phyloP scores from a whole-genome alignment of 495 filamentous ascomycete species.

The Trichocladium antarcticum region DNA sequence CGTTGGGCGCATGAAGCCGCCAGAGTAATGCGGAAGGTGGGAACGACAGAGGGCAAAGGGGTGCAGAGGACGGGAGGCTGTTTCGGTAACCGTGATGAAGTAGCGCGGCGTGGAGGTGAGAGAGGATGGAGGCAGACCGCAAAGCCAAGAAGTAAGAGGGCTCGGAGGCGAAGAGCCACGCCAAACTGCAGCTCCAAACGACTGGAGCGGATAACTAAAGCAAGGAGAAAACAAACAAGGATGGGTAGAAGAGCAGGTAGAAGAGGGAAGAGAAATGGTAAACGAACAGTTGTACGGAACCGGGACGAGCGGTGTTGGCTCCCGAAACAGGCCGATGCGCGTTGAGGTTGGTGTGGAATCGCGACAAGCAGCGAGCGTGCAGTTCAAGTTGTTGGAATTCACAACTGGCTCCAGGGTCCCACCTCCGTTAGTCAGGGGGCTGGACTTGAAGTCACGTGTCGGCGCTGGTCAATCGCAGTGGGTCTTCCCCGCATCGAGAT shows the following conservation, averaged over 20 bases:
- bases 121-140: conserved; percentile 13
- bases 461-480: not conserved
- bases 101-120: conserved; percentile 10
- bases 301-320: not conserved
- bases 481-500: too few species aligned
- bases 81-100: conserved; percentile 18
- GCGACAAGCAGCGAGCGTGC: not conserved
- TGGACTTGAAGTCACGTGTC: not conserved
- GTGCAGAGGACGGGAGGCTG: conserved; percentile 1
- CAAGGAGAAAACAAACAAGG: conserved; percentile 11
- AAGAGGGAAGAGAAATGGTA: conserved; percentile 22
- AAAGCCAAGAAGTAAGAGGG: conserved; percentile 3
- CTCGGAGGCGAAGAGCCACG: not conserved
- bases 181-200: conserved; percentile 5
- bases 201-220: conserved; percentile 3
- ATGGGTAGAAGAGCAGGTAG: conserved; percentile 16
- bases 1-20: conserved; percentile 20
- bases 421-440: not conserved
- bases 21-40: conserved; percentile 19
- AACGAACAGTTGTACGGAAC: conserved; percentile 28
- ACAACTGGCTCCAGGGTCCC: conserved; percentile 8
- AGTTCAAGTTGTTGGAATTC: conserved; percentile 6
- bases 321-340: conserved; percentile 13
- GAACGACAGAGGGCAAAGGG: conserved; percentile 13
- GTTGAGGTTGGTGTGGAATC: not conserved